Evolutionary conservation across 208 protist species (phyloP).

Genomic region (Endotrypanum monterogeii): DNA sequence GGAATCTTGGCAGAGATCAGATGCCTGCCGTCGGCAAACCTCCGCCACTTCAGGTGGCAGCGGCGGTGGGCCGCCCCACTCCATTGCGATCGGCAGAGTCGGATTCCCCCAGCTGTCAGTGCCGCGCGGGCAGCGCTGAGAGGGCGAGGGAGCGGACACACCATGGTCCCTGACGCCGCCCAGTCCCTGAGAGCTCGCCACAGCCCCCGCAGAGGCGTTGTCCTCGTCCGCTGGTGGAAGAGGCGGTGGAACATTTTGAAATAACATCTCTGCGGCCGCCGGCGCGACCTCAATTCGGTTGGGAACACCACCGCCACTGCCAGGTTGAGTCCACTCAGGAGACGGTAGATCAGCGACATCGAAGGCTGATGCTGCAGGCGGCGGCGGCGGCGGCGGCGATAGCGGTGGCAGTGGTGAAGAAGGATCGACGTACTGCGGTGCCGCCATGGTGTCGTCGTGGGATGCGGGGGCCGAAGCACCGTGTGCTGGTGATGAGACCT

Average conservation of each 20-base stretch:
- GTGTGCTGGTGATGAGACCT: background rate
- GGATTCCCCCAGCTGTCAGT: background rate
- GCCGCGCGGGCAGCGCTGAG: background rate
- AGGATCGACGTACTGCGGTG: background rate
- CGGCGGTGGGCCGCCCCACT: constrained; percentile 16
- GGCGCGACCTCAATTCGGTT: background rate
- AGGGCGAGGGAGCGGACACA: background rate
- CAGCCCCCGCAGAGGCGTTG: background rate
- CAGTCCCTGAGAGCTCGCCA: background rate
- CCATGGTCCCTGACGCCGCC: background rate
- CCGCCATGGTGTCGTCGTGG: background rate
- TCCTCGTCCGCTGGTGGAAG: constrained; percentile 16
- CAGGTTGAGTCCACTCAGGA: background rate
- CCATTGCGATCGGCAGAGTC: background rate
- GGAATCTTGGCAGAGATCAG: background rate
- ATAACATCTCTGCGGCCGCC: background rate
- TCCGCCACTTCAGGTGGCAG: constrained; percentile 17
- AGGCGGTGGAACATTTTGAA: constrained; percentile 23
- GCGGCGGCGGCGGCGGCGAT: background rate
- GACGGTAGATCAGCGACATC: constrained; percentile 19
- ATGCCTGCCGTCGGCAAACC: background rate
- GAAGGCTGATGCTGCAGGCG: constrained; percentile 2
- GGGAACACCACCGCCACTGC: background rate
- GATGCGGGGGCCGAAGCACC: background rate
- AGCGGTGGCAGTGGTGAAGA: background rate